These are phyloP conservation scores for Gossypium gossypioides DNA, from an alignment of 441 rosid genomes.

Conservation along the genomic window DNA sequence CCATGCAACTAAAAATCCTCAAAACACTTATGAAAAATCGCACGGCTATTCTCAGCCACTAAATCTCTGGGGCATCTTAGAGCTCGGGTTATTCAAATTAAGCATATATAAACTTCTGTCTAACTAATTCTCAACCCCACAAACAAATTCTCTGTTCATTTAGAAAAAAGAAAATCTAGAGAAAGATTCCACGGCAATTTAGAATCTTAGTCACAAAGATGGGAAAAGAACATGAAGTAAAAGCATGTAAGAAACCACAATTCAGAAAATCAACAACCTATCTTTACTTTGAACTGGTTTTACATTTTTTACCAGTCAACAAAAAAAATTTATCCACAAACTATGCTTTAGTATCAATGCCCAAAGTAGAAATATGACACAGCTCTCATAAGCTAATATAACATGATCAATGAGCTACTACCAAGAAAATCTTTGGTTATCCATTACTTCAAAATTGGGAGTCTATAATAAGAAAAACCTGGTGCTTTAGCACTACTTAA, in stretches of 20 bases:
- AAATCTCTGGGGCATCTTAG: not conserved
- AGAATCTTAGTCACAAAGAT: not conserved
- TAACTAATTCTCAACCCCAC: not conserved
- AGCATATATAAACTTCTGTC: not conserved
- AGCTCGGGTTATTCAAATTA: not conserved
- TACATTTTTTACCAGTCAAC: conserved; percentile 10
- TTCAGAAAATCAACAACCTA: not conserved
- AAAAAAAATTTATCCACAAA: conserved; percentile 11
- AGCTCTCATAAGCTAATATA: not conserved
- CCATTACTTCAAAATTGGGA: conserved; percentile 23
- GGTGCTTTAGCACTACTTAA: conserved; percentile 35
- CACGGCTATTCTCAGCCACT: not conserved
- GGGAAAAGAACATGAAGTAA: not conserved
- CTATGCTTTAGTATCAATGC: conserved; percentile 7
- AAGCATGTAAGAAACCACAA: not conserved
- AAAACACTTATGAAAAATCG: not conserved
- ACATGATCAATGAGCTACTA: conserved; percentile 14
- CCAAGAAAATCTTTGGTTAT: conserved; percentile 7
- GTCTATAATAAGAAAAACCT: conserved; percentile 12
- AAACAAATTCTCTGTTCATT: not conserved
- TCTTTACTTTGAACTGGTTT: not conserved
- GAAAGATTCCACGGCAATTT: not conserved
- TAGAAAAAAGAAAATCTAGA: not conserved
- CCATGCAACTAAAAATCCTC: not conserved
- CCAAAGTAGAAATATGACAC: conserved; percentile 6